Evolutionary conservation across 169 alveolate species (phyloP).

Genomic region (Blepharisma undulans): DNA sequence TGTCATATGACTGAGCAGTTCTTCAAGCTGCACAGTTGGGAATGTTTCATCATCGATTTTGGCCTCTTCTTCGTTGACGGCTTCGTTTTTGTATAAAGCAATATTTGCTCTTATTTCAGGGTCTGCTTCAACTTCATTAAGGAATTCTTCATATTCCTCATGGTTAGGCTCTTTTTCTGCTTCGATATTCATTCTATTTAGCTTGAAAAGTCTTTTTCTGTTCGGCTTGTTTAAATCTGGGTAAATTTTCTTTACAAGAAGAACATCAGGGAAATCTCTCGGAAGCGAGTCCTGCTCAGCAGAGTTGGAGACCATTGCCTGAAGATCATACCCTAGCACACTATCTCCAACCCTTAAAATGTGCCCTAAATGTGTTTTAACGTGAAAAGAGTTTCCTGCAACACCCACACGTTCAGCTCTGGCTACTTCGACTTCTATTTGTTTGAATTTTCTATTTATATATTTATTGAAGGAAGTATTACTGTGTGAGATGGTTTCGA

Average conservation of each 20-base stretch:
- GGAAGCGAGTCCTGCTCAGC: slow-evolving; percentile 64
- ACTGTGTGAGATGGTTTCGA: slow-evolving; percentile 50
- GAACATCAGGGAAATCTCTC: slow-evolving; percentile 74
- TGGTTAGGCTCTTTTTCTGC: slow-evolving; percentile 45
- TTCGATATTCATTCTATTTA: slow-evolving; percentile 56
- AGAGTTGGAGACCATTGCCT: slow-evolving; percentile 62
- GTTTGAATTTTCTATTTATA: slow-evolving; percentile 22
- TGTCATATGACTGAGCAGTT: slow-evolving; percentile 37
- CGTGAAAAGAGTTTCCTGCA: slow-evolving; percentile 57
- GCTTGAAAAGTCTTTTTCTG: slow-evolving; percentile 46
- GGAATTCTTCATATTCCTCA: slow-evolving; percentile 85
- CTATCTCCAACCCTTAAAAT: slow-evolving; percentile 82
- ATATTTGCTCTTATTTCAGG: slow-evolving; percentile 84
- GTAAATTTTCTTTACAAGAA: slow-evolving; percentile 73
- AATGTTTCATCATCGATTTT: slow-evolving; percentile 34
- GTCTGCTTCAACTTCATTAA: slow-evolving; percentile 88
- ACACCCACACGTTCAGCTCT: slow-evolving; percentile 52
- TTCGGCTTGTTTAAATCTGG: slow-evolving; percentile 46
- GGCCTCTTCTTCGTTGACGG: slow-evolving; percentile 49
- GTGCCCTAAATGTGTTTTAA: slow-evolving; percentile 87
- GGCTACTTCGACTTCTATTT: slow-evolving; percentile 53
- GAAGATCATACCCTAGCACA: slow-evolving; percentile 89
- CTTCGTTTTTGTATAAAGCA: slow-evolving; percentile 80
- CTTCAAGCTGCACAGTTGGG: slow-evolving; percentile 53
- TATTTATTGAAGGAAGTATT: slow-evolving; percentile 37